These are phyloP conservation scores for Globisporangium megalacanthum DNA, from an alignment of 352 stramenopile species.

Conservation along the genomic window DNA sequence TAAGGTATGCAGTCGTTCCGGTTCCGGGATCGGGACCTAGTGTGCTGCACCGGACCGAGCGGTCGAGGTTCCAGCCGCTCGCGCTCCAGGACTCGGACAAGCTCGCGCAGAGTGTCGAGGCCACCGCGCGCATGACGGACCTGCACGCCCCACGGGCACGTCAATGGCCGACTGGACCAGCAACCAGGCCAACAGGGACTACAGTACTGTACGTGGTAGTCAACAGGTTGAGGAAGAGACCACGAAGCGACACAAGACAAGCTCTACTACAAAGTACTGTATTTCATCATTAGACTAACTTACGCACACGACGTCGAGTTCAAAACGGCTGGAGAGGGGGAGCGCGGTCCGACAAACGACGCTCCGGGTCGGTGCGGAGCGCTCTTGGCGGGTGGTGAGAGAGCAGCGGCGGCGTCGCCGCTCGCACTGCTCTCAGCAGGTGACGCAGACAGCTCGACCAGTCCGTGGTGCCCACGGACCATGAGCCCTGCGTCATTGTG, in stretches of 20 bases:
- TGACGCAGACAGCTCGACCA: background rate
- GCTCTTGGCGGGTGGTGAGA: background rate
- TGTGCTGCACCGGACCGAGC: slow-evolving; percentile 93
- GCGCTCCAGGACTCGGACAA: slow-evolving; percentile 97
- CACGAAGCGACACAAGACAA: background rate
- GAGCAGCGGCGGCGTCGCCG: background rate
- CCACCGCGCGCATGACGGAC: slow-evolving; percentile 89
- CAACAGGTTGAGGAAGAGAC: too few species aligned
- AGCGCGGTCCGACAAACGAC: slow-evolving; percentile 2
- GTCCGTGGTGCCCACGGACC: slow-evolving; percentile 3
- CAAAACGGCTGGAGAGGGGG: slow-evolving; percentile 1
- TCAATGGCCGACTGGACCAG: slow-evolving; percentile 66
- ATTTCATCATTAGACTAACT: background rate
- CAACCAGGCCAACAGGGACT: slow-evolving; percentile 14
- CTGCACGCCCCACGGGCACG: slow-evolving; percentile 58
- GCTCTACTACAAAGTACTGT: background rate
- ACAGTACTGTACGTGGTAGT: too few species aligned
- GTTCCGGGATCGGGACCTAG: slow-evolving; percentile 94
- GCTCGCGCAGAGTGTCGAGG: slow-evolving; percentile 82
- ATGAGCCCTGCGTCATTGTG: background rate
- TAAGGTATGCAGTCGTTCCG: slow-evolving; percentile 93
- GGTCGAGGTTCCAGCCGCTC: slow-evolving; percentile 92
- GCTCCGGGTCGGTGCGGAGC: background rate
- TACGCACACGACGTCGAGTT: slow-evolving; percentile 8
- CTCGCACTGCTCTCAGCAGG: slow-evolving; percentile 1